Evolutionary conservation across 2,329 filamentous ascomycete genomes (phyloP).

Genomic region (Penicillium sp.): DNA sequence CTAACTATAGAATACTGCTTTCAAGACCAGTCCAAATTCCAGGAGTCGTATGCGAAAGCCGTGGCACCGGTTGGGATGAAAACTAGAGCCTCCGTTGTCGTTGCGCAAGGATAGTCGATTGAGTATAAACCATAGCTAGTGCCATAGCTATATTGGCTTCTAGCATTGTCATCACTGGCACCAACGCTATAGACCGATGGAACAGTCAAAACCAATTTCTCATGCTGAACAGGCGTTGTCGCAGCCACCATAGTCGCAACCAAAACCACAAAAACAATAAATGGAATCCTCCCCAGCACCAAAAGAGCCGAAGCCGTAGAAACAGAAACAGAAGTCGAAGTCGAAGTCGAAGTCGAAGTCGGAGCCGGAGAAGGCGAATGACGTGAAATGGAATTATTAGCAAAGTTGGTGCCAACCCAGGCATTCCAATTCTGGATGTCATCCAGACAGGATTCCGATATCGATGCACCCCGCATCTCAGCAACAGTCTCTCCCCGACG

Average conservation of each 20-base stretch:
- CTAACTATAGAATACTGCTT: background rate
- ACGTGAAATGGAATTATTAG: background rate
- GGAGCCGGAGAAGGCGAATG: background rate
- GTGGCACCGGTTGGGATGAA: background rate
- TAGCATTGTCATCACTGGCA: too few relatives aligned
- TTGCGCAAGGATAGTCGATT: background rate
- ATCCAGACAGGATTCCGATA: background rate
- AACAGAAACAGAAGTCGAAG: background rate
- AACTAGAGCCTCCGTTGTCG: background rate
- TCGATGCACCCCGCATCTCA: conserved; percentile 5
- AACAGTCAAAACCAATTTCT: background rate
- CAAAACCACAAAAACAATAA: conserved; percentile 3
- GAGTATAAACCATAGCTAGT: background rate
- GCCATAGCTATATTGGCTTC: background rate
- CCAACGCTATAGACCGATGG: background rate
- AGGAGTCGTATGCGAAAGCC: background rate
- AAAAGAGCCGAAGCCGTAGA: conserved; percentile 3
- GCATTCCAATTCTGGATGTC: conserved; percentile 8
- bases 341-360: background rate
- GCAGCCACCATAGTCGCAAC: conserved; percentile 7
- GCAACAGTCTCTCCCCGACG: background rate
- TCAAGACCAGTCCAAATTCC: background rate
- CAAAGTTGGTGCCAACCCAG: conserved; percentile 8
- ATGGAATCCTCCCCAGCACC: background rate
- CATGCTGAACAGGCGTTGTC: background rate